Percentiles rank a stretch among this genome's conserved stretches.
These are phyloP conservation scores for Nakazawaea pomicola DNA, from an alignment of 805 yeast genomes.

Conservation along the genomic window DNA sequence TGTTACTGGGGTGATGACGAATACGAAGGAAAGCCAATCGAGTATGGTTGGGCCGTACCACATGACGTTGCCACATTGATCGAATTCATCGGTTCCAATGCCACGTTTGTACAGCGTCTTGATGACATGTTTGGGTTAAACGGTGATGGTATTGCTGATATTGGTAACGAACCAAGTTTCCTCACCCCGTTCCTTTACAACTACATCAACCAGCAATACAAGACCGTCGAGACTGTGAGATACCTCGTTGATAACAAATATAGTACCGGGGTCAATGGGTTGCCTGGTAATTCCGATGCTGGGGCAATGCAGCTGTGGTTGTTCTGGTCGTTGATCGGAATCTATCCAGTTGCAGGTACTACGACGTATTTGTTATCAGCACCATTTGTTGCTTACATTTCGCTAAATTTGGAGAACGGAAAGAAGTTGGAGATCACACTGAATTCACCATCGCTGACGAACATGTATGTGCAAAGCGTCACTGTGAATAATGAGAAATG, in stretches of 20 bases:
- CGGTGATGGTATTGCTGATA: slow-evolving; percentile 26
- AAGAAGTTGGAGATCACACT: not conserved
- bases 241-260: slow-evolving; percentile 25
- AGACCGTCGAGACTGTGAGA: slow-evolving; percentile 26
- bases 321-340: slow-evolving; percentile 28
- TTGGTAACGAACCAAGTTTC: slow-evolving; percentile 34
- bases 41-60: slow-evolving; percentile 32
- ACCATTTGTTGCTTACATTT: slow-evolving; percentile 24
- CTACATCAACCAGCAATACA: slow-evolving; percentile 24
- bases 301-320: slow-evolving; percentile 36
- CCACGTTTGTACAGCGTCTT: slow-evolving; percentile 22
- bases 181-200: slow-evolving; percentile 30
- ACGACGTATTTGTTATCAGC: slow-evolving; percentile 27
- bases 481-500: slow-evolving; percentile 24
- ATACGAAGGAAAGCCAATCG: slow-evolving; percentile 29
- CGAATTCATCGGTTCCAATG: slow-evolving; percentile 23
- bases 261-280: slow-evolving; percentile 22
- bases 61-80: slow-evolving; percentile 27
- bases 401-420: slow-evolving; percentile 23
- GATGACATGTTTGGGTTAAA: slow-evolving; percentile 31
- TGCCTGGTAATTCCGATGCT: slow-evolving; percentile 34
- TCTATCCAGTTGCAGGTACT: slow-evolving; percentile 32
- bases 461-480: slow-evolving; percentile 26
- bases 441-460: not conserved
- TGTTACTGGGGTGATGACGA: slow-evolving; percentile 32